Conservation (phyloP, 305 asterid species). For the Plantago lanceolata region DNA sequence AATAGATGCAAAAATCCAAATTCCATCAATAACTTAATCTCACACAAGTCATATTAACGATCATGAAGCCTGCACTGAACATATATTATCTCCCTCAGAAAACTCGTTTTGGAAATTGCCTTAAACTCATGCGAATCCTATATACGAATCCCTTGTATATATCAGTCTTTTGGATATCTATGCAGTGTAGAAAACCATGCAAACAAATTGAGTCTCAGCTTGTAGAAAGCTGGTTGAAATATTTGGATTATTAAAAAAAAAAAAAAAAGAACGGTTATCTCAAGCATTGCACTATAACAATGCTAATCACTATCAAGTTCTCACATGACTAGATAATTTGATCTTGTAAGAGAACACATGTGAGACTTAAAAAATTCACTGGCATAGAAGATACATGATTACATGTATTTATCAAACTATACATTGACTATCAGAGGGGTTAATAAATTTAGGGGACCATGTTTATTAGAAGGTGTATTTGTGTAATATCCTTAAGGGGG, state of each 20-base stretch:
- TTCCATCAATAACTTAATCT: not conserved
- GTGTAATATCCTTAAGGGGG: no score
- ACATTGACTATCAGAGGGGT: no score
- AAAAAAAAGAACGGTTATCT: not conserved
- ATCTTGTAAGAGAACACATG: not conserved
- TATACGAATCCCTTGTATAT: not conserved
- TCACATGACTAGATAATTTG: not conserved
- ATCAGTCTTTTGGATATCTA: not conserved
- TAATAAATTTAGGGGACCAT: no score
- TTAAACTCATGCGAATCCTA: not conserved
- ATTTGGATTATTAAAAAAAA: not conserved
- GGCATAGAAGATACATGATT: no score
- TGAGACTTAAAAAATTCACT: not conserved
- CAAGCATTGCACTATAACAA: slow-evolving; percentile 5
- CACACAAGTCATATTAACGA: not conserved
- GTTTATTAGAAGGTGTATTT: no score
- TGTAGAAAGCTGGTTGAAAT: slow-evolving; percentile 6
- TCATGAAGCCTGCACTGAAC: not conserved
- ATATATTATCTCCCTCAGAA: not conserved
- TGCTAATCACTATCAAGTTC: not conserved
- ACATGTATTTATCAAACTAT: no score
- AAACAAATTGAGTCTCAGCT: not conserved
- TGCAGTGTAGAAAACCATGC: not conserved
- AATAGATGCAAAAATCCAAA: no score
- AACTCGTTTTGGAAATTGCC: not conserved